A percentile compares a stretch with the other conserved stretches of the same genome.
phyloP scores from a whole-genome alignment of 306 rosid species.

The Betula pendula region DNA sequence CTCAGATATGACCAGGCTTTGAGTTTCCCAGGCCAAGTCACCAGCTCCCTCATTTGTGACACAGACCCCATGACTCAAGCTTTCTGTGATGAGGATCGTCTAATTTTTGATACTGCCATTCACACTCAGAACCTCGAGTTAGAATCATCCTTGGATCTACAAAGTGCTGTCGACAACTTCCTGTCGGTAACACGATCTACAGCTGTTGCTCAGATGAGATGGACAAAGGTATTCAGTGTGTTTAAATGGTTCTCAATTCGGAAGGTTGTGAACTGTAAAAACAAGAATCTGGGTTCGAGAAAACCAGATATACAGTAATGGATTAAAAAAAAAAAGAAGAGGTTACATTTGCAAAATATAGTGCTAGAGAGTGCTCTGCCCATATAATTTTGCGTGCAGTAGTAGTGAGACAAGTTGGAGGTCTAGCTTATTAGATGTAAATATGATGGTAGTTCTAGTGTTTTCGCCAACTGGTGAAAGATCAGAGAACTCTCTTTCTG shows the following conservation, averaged over 20 bases:
- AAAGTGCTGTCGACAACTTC: slow-evolving; percentile 56
- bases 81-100: slow-evolving; percentile 63
- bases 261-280: slow-evolving; percentile 22
- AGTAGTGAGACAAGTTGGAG: slow-evolving; percentile 26
- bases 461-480: slow-evolving; percentile 33
- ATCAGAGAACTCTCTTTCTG: slow-evolving; percentile 21
- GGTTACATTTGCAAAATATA: slow-evolving; percentile 26
- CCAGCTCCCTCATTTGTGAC: slow-evolving; percentile 63
- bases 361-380: slow-evolving; percentile 41
- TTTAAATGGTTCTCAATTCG: slow-evolving; percentile 73
- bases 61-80: slow-evolving; percentile 58
- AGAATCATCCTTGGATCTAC: slow-evolving; percentile 56
- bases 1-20: slow-evolving; percentile 60
- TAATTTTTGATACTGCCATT: slow-evolving; percentile 62
- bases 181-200: slow-evolving; percentile 40
- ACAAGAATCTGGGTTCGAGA: slow-evolving; percentile 32
- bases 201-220: slow-evolving; percentile 67
- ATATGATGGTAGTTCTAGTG: slow-evolving; percentile 35
- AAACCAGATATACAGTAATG: slow-evolving; percentile 32
- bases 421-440: slow-evolving; percentile 46
- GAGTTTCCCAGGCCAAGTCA: slow-evolving; percentile 59
- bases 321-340: not conserved
- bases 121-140: slow-evolving; percentile 47
- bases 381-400: slow-evolving; percentile 28
- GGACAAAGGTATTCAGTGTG: slow-evolving; percentile 79